Evolutionary conservation across 1,139 yeast species (phyloP).

Genomic region (Arxiozyma slooffiae): DNA sequence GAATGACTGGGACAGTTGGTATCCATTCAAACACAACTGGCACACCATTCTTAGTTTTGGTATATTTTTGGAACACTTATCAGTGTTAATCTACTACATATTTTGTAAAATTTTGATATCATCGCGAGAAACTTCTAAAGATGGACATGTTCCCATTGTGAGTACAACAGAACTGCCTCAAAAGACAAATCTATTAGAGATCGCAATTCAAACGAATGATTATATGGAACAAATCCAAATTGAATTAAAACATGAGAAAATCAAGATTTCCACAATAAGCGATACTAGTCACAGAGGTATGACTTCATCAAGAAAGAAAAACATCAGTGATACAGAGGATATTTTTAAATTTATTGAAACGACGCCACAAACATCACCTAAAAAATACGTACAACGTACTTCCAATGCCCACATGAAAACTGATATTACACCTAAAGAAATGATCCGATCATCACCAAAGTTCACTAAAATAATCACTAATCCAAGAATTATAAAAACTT

Average conservation of each 20-base stretch:
- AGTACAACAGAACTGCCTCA: slow-evolving; percentile 12
- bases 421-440: background rate
- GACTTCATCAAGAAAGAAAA: background rate
- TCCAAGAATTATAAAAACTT: slow-evolving; percentile 2
- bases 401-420: background rate
- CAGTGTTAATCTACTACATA: slow-evolving; percentile 11
- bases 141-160: slow-evolving; percentile 15
- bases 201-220: slow-evolving; percentile 33
- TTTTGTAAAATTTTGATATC: slow-evolving; percentile 12
- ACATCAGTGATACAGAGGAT: background rate
- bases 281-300: background rate
- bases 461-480: slow-evolving; percentile 3
- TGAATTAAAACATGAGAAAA: slow-evolving; percentile 1
- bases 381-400: background rate
- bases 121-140: slow-evolving; percentile 6
- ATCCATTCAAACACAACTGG: slow-evolving; percentile 23
- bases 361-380: background rate
- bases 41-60: slow-evolving; percentile 16
- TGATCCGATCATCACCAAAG: slow-evolving; percentile 2
- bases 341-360: slow-evolving; percentile 1
- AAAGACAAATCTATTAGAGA: slow-evolving; percentile 15
- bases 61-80: slow-evolving; percentile 21
- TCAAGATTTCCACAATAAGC: background rate
- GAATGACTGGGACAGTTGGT: slow-evolving; percentile 17
- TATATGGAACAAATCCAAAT: slow-evolving; percentile 30